Base-by-base conservation (phyloP, 305 asterid genomes). In the Salvia sclarea region DNA sequence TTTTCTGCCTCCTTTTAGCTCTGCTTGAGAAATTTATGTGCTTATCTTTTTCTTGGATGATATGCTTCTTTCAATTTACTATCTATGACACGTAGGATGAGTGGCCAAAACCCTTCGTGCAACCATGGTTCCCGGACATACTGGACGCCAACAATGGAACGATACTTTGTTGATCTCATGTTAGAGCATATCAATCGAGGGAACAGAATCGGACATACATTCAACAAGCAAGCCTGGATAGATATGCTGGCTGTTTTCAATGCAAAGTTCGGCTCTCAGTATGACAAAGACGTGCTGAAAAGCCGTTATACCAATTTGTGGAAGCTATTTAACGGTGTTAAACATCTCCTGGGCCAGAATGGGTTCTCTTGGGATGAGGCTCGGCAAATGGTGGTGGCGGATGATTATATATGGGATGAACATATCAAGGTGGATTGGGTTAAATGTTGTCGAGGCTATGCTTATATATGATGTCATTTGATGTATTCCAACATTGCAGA, bases 351-450 rank as follows among this genome's bases (percentile, higher is more conserved):
- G 50, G 60, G 81, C 71, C 83, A 78, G 60, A 61, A 47, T 31
- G 81, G 83, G 9, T 81, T 81, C 75, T 75, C 81, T 61, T 81
- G 83, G 86, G 83, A 81, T 53, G 79, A 75, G 67, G 74, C 79
- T 66, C 45, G 64, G 44, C 77, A 76, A 66, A 78, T 75, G 86
- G 83, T 81, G 69, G 78, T 81, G 14, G 83, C 86, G 35, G 81
- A 78, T 61, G 79, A 78, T 53, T 47, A 56, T 60, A 41, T 57
- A 11, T 81, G 86, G 86, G 81, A 81, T 14, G 64, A 72, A 9
- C 76, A 78, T 66, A 66, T 75, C 55, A 78, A 81, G 86, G 86
- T 78, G 72, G 50, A 60, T 65, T 41, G 14, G 33, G 21, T 43
- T 28, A 5, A 18, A 0, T 20, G 17, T 33, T 49, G 13, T 70